Evolutionary conservation across 2,329 filamentous ascomycete species (phyloP).

Genomic region (Alternaria triticimaculans): DNA sequence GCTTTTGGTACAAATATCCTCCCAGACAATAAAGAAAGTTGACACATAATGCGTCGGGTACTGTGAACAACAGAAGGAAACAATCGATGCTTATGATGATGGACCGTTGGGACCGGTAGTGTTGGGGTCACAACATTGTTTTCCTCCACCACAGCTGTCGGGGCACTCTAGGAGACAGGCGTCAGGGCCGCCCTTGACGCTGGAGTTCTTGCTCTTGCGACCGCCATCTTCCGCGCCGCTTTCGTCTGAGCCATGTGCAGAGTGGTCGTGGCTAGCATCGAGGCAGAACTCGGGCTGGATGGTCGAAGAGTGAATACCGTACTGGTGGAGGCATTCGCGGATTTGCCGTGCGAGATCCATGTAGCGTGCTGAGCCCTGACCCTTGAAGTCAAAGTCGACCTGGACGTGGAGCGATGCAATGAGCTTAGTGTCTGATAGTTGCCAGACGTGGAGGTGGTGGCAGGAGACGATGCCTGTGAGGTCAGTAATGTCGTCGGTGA

Average conservation of each 20-base stretch:
- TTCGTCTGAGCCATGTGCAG: constrained; percentile 39
- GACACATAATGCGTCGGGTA: constrained; percentile 1
- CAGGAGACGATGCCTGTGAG: constrained; percentile 87
- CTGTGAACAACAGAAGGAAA: not conserved
- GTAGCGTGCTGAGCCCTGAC: constrained; percentile 77
- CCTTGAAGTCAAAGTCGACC: constrained; percentile 87
- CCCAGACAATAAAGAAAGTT: not conserved
- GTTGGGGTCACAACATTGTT: constrained; percentile 51
- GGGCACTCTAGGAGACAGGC: constrained; percentile 53
- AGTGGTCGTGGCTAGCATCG: constrained; percentile 53
- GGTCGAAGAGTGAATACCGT: constrained; percentile 95
- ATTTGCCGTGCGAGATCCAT: constrained; percentile 88
- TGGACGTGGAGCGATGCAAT: constrained; percentile 94
- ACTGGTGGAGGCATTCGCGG: constrained; percentile 87
- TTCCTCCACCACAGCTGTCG: constrained; percentile 51
- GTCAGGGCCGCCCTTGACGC: constrained; percentile 44
- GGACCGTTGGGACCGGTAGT: constrained; percentile 32
- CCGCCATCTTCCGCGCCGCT: constrained; percentile 39
- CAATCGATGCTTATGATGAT: constrained; percentile 10
- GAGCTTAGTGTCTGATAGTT: constrained; percentile 92
- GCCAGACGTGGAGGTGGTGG: constrained; percentile 98
- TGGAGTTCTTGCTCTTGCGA: constrained; percentile 43
- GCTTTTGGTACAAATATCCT: not conserved
- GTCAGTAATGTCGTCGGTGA: constrained; percentile 86
- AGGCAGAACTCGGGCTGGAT: constrained; percentile 87